Percentiles rank a stretch among this genome's conserved stretches.
Evolutionary conservation across 371 early-diverging fungal species (phyloP).

Genomic region (Rhizopus sp.): DNA sequence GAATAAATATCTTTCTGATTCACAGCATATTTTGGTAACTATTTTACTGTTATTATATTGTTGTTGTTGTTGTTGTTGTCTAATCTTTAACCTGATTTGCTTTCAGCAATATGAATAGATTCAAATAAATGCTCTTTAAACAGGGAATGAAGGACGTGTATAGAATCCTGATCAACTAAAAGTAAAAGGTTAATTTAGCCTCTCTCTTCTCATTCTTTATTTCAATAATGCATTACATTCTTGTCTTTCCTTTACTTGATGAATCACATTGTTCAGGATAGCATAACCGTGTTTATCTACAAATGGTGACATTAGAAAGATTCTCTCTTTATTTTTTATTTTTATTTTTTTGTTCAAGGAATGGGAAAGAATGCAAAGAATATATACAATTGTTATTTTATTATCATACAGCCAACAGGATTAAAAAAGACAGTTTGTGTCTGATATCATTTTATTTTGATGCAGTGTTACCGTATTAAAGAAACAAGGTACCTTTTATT

Average conservation of each 20-base stretch:
- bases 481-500: constrained; percentile 49
- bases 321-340: background rate
- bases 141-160: constrained; percentile 11
- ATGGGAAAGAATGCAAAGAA: background rate
- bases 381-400: background rate
- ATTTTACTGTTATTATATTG: background rate
- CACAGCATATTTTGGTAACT: constrained; percentile 16
- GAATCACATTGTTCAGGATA: constrained; percentile 4
- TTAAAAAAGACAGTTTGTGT: too few species aligned
- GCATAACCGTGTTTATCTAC: constrained; percentile 2
- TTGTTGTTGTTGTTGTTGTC: background rate
- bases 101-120: constrained; percentile 26
- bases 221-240: constrained; percentile 7
- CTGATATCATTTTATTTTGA: too few species aligned
- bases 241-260: constrained; percentile 5
- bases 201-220: background rate
- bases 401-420: background rate
- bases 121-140: constrained; percentile 20
- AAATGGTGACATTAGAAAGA: background rate
- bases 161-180: constrained; percentile 22
- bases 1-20: constrained; percentile 23
- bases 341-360: background rate
- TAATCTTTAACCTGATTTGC: constrained; percentile 19
- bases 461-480: background rate
- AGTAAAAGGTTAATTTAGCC: background rate